A percentile compares a stretch with the other conserved stretches of the same genome.
Conservation (phyloP, 2,329 filamentous ascomycete species). For the Periconia macrospinosa region DNA sequence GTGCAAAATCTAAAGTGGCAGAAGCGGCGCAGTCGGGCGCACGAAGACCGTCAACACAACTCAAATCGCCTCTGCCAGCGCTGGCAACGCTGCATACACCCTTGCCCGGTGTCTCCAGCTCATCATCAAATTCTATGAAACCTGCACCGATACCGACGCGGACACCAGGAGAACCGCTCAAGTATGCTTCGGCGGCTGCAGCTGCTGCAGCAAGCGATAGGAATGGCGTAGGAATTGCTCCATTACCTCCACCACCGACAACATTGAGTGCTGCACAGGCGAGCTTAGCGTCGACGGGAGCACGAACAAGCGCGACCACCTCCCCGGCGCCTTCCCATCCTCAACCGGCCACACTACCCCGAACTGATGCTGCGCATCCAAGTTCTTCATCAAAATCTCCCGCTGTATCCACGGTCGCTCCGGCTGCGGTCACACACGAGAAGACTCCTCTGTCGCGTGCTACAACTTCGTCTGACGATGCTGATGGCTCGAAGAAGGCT, state of each 20-base stretch:
- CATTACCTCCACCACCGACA: conserved; percentile 86
- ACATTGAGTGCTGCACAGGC: conserved; percentile 43
- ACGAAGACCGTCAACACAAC: conserved; percentile 80
- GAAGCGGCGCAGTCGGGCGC: conserved; percentile 61
- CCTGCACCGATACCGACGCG: conserved; percentile 84
- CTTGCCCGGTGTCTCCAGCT: conserved; percentile 62
- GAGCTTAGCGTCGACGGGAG: conserved; percentile 53
- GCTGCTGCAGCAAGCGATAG: conserved; percentile 90
- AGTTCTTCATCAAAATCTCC: conserved; percentile 56
- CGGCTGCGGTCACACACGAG: conserved; percentile 51
- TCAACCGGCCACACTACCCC: conserved; percentile 44
- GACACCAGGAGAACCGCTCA: conserved; percentile 84
- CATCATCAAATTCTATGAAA: conserved; percentile 75
- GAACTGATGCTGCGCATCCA: conserved; percentile 36
- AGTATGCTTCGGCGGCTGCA: conserved; percentile 94
- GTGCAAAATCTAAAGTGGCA: conserved; percentile 59
- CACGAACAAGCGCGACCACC: conserved; percentile 58
- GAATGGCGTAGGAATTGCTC: conserved; percentile 86
- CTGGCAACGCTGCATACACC: conserved; percentile 86
- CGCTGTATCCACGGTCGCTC: conserved; percentile 47
- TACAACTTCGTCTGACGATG: conserved; percentile 32
- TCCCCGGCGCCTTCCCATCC: conserved; percentile 51
- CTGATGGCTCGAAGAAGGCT: conserved; percentile 22
- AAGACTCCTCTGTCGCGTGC: conserved; percentile 41
- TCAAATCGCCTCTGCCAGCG: conserved; percentile 92